phyloP scores from a whole-genome alignment of 2,329 filamentous ascomycete genomes.

The Epicoccum sorghinum region DNA sequence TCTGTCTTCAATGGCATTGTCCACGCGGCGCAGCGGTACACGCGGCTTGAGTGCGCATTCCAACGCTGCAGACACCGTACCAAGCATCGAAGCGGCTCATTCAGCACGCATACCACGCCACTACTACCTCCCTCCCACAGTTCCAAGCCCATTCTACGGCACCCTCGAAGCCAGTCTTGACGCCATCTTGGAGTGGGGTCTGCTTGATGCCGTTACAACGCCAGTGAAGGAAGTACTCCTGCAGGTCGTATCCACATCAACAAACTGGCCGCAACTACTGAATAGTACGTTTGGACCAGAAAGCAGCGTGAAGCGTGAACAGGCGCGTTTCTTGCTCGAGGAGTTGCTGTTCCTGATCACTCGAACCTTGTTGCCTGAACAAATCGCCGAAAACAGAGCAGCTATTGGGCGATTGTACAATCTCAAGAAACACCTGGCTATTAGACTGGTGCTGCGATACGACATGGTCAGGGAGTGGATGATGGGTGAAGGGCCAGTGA shows the following conservation, averaged over 20 bases:
- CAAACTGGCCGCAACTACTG: slow-evolving; percentile 22
- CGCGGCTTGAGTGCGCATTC: background rate
- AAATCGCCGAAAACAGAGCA: slow-evolving; percentile 31
- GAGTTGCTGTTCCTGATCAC: slow-evolving; percentile 33
- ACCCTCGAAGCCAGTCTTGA: slow-evolving; percentile 31
- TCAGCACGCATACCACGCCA: slow-evolving; percentile 12
- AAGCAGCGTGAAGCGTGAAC: background rate
- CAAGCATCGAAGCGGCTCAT: background rate
- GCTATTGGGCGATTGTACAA: slow-evolving; percentile 29
- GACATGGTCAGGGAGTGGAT: slow-evolving; percentile 37
- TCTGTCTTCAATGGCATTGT: background rate
- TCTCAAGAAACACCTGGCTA: slow-evolving; percentile 24
- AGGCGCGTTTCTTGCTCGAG: slow-evolving; percentile 14
- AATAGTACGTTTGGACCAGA: background rate
- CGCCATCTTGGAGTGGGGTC: slow-evolving; percentile 24
- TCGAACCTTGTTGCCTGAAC: slow-evolving; percentile 34
- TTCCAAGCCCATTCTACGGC: slow-evolving; percentile 32
- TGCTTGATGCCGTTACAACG: background rate
- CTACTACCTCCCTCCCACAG: slow-evolving; percentile 27
- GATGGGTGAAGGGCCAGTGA: slow-evolving; percentile 9
- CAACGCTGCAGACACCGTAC: background rate
- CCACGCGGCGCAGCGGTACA: background rate
- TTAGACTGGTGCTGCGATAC: slow-evolving; percentile 31
- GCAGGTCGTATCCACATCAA: background rate
- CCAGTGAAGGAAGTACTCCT: slow-evolving; percentile 18